phyloP scores from a whole-genome alignment of 331 rosid species.

The Rosa hybrid region DNA sequence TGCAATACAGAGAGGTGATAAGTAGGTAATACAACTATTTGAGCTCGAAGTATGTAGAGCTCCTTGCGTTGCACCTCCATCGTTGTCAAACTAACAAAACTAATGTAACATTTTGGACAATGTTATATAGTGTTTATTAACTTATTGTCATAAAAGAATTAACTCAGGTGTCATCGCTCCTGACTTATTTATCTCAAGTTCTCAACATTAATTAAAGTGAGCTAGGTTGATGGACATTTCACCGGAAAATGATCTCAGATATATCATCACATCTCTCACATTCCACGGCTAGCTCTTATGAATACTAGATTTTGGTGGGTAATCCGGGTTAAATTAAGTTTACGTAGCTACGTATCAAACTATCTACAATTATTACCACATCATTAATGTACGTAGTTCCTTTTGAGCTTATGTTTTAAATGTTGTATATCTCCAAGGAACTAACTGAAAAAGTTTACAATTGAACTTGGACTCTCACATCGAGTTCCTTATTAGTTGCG shows the following conservation, averaged over 20 bases:
- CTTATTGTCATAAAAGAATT: too few species aligned
- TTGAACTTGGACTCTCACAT: background rate
- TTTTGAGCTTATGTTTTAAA: background rate
- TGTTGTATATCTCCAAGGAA: background rate
- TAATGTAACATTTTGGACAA: too few species aligned
- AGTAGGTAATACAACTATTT: too few species aligned
- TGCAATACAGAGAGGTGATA: too few species aligned
- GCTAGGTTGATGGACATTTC: too few species aligned
- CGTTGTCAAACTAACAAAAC: too few species aligned
- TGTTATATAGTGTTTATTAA: too few species aligned
- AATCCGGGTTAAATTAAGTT: background rate
- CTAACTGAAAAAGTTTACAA: background rate
- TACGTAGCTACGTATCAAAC: background rate
- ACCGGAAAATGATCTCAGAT: background rate
- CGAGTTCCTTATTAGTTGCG: background rate
- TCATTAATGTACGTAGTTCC: background rate
- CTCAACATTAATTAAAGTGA: too few species aligned
- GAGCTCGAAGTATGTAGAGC: too few species aligned
- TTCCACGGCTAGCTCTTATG: background rate
- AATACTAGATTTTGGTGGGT: background rate
- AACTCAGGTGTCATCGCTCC: too few species aligned
- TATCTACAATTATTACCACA: background rate
- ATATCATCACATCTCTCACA: background rate
- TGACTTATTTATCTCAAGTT: too few species aligned
- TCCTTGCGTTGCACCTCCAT: too few species aligned